Conservation (phyloP, 2,329 filamentous ascomycete genomes). For the Sordariomycetes sp. region DNA sequence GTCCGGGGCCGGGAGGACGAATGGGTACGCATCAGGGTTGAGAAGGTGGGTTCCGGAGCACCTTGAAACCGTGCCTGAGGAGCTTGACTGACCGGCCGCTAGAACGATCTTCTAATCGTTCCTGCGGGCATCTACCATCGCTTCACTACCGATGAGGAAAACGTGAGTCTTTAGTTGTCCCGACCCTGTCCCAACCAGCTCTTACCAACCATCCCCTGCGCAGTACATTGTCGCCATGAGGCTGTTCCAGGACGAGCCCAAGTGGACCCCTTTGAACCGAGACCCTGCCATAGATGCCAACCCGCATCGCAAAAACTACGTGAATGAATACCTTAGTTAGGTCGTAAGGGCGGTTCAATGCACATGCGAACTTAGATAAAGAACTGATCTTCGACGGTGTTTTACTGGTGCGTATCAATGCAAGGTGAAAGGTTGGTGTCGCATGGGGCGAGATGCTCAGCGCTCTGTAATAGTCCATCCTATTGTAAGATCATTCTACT, state of each 20-base stretch:
- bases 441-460: too few species aligned
- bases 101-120: slow-evolving; percentile 78
- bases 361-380: neutral
- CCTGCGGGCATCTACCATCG: slow-evolving; percentile 94
- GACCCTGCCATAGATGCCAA: slow-evolving; percentile 66
- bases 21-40: slow-evolving; percentile 78
- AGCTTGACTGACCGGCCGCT: neutral
- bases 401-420: too few species aligned
- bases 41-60: slow-evolving; percentile 44
- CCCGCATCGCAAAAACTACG: slow-evolving; percentile 64
- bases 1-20: slow-evolving; percentile 70
- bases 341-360: neutral
- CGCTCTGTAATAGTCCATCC: too few species aligned
- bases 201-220: slow-evolving; percentile 2
- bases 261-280: slow-evolving; percentile 92
- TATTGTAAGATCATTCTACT: too few species aligned
- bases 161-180: slow-evolving; percentile 45
- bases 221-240: slow-evolving; percentile 94
- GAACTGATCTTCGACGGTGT: too few species aligned
- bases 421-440: too few species aligned
- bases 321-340: slow-evolving; percentile 30
- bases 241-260: slow-evolving; percentile 94
- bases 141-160: slow-evolving; percentile 85
- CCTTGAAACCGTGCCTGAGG: neutral
- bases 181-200: neutral